Base-by-base conservation (phyloP, 768 basidiomycete species). In the Boletus rufocinnamomeus region DNA sequence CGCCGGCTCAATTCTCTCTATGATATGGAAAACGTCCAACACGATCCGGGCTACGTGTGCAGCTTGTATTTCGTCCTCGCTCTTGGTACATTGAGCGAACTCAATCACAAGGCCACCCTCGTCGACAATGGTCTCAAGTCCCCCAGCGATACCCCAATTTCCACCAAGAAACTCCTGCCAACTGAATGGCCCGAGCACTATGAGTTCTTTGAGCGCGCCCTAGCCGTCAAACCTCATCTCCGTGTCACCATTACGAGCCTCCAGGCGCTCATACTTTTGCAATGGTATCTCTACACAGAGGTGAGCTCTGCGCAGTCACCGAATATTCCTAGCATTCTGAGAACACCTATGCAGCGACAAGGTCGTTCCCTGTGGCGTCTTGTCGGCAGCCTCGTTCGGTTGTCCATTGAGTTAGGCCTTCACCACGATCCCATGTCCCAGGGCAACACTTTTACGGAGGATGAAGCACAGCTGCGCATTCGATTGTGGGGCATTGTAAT, bases 201-300 rank as follows among this genome's bases (percentile, higher is more conserved):
- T 61, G 90, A 93, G 65, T 92, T 94, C 72, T 92, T 93, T 71
- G 86, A 90, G 60, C 80, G 87, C 34, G 90, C 91, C 2, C 74
- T 93, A 3, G 79, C 82, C 21, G 80, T 91, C 63, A 93, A 94
- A 69, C 89, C 91, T 10, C 89, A 94, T 61, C 76, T 94, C 44
- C 84, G 88, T 11, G 91, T 93, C 67, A 91, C 91, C 6, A 83
- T 93, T 44, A 85, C 87, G 6, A 91, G 89, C 68, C 74, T 94
- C 59, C 92, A 94, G 71, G 89, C 92, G 0, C 80, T 94, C 53
- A 91, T 93, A 27, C 73, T 94, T 7, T 72, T 93, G 48, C 93
- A 94, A 55, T 93, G 91, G 92, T 93, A 93, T 72, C 80, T 94
- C 23, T 94, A 93, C 66, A 91, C 87, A 23, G 92, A 93, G 81